Evolutionary conservation across 129 eudicot species (phyloP).

Genomic region (Pittosporum tobira): DNA sequence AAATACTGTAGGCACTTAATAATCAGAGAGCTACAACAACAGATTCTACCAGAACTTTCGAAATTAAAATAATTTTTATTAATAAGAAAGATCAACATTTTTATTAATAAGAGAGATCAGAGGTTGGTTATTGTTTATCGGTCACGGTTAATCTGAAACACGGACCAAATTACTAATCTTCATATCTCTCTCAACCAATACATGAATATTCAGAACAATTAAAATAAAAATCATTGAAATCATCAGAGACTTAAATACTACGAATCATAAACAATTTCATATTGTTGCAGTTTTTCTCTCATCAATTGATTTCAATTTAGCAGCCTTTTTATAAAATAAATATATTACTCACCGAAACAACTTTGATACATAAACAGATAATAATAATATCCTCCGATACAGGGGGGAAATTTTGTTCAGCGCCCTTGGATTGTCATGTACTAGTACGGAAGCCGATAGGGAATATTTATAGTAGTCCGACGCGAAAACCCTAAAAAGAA

Average conservation of each 20-base stretch:
- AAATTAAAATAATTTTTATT: too few relatives aligned
- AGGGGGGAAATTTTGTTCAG: too few relatives aligned
- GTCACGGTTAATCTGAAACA: too few relatives aligned
- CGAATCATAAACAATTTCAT: constrained; percentile 46
- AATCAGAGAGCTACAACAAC: constrained; percentile 73
- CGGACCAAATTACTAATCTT: constrained; percentile 74
- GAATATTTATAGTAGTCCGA: background rate
- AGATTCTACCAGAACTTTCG: too few relatives aligned
- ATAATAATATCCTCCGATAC: too few relatives aligned
- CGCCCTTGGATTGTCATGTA: too few relatives aligned
- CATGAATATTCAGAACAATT: too few relatives aligned
- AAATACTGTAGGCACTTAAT: constrained; percentile 47
- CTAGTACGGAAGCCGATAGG: background rate
- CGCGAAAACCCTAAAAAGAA: background rate
- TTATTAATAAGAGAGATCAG: constrained; percentile 34
- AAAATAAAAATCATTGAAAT: constrained; percentile 12
- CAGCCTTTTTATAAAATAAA: too few relatives aligned
- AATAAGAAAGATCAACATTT: background rate
- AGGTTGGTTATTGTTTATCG: constrained; percentile 49
- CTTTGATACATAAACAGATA: too few relatives aligned
- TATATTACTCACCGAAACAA: background rate
- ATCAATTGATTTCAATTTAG: constrained; percentile 28
- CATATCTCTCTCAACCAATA: constrained; percentile 30
- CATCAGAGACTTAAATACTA: constrained; percentile 68
- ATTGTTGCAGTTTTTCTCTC: constrained; percentile 58